phyloP scores from a whole-genome alignment of 768 basidiomycete species.

The Rhizopogon sp. region DNA sequence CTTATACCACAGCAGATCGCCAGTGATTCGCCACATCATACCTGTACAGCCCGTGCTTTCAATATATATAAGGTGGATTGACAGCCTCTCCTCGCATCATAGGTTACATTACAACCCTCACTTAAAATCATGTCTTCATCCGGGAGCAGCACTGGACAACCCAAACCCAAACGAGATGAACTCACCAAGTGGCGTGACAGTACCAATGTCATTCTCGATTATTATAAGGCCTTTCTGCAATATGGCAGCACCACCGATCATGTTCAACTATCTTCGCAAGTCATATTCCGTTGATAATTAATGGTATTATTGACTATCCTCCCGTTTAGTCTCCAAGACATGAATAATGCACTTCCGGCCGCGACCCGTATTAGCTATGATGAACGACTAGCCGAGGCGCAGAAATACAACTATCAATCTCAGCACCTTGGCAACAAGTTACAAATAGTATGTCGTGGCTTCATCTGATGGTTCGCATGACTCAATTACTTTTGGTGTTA shows the following conservation, averaged over 20 bases:
- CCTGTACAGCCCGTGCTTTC: not conserved
- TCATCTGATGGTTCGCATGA: not conserved
- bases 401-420: not conserved
- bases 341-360: not conserved
- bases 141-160: not conserved
- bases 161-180: not conserved
- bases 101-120: not conserved
- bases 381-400: not conserved
- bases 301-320: not conserved
- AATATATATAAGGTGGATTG: not conserved
- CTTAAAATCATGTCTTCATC: not conserved
- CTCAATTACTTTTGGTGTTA: not conserved
- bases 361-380: not conserved
- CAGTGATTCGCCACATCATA: no score
- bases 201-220: not conserved
- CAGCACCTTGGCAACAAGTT: not conserved
- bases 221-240: not conserved
- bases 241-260: not conserved
- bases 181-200: not conserved
- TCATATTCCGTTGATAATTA: no score
- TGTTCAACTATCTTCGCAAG: not conserved
- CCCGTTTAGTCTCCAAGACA: not conserved
- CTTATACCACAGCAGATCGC: not conserved
- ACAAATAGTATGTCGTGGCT: not conserved
- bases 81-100: not conserved